Base-by-base conservation (phyloP, 306 rosid genomes). In the Astragalus membranaceus region DNA sequence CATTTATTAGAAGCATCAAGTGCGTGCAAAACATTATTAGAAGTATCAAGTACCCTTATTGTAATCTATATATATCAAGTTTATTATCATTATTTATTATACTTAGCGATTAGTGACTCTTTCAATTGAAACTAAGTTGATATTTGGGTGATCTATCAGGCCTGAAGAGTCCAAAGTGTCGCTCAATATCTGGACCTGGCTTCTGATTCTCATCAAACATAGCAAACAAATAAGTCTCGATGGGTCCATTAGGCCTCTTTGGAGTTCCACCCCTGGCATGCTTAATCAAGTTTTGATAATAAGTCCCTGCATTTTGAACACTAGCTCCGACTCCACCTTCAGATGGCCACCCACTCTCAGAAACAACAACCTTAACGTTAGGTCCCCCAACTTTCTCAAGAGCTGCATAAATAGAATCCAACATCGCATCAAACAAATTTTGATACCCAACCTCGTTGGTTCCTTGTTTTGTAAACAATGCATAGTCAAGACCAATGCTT, bases 301-400 rank as follows among this genome's bases (percentile, higher is more conserved):
- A 92, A 0, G 78, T 82, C 4, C 36, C 67, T 6, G 97, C 94
- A 49, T 88, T 89, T 2, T 61, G 59, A 15, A 37, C 10, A 17
- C 51, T 75, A 3, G 94, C 85, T n/a, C 23, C 82, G 8, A 1
- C 1, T 30, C 84, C 78, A 16, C 92, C 92, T 47, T 47, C 56
- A 0, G 92, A 89, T 2, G 96, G 96, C 97, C 96, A 92, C 8
- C 97, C 92, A 13, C 83, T 92, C 78, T 92, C 94, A 0, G 90
- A 80, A 46, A 87, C 88, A 15, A 88, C 92, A 8, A 88, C 44
- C 47, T 74, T 58, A 64, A 89, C 33, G 16, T 72, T 55, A 0
- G 77, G 16, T 10, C 74, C 92, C 1, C 89, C 85, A 0, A 65
- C 69, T 61, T 86, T 89, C 77, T 89, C 94, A 10, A 89, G 86